Evolutionary conservation across 768 basidiomycete genomes (phyloP).

Genomic region (Trametes gibbosa): DNA sequence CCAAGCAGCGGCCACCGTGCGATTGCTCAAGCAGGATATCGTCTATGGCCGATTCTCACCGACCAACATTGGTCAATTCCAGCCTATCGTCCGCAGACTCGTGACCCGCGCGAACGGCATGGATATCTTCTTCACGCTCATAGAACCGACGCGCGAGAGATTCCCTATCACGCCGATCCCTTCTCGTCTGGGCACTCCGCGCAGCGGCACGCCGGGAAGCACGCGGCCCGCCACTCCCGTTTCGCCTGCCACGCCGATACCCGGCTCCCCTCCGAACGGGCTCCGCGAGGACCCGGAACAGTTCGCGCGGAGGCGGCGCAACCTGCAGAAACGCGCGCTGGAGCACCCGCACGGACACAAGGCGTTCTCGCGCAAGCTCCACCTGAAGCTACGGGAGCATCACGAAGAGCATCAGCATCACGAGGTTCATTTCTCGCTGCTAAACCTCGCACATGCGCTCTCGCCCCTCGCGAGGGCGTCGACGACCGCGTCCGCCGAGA

Average conservation of each 20-base stretch:
- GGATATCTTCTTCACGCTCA: constrained; percentile 56
- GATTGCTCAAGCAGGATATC: constrained; percentile 57
- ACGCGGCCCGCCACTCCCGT: constrained; percentile 35
- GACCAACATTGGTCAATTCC: constrained; percentile 50
- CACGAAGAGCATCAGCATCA: constrained; percentile 18
- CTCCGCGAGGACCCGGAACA: constrained; percentile 1
- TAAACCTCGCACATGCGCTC: constrained; percentile 24
- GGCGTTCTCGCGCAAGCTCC: constrained; percentile 21
- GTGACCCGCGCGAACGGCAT: constrained; percentile 61
- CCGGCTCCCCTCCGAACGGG: not conserved
- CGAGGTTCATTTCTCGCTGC: constrained; percentile 28
- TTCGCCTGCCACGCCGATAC: constrained; percentile 3
- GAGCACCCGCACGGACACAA: constrained; percentile 4
- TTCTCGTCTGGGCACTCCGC: constrained; percentile 41
- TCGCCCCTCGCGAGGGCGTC: constrained; percentile 12
- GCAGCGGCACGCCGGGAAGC: constrained; percentile 35
- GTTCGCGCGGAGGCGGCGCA: not conserved
- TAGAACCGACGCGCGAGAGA: constrained; percentile 58
- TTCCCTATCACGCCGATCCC: constrained; percentile 39
- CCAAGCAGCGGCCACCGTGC: constrained; percentile 49
- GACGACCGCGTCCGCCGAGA: constrained; percentile 33
- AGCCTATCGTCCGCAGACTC: constrained; percentile 47
- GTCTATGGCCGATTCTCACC: constrained; percentile 60
- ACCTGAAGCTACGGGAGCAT: constrained; percentile 15
- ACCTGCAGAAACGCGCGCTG: constrained; percentile 2